A percentile compares a stretch with the other conserved stretches of the same genome.
These are phyloP conservation scores for Suhomyces pyralidae DNA, from an alignment of 805 yeast species.

Conservation along the genomic window DNA sequence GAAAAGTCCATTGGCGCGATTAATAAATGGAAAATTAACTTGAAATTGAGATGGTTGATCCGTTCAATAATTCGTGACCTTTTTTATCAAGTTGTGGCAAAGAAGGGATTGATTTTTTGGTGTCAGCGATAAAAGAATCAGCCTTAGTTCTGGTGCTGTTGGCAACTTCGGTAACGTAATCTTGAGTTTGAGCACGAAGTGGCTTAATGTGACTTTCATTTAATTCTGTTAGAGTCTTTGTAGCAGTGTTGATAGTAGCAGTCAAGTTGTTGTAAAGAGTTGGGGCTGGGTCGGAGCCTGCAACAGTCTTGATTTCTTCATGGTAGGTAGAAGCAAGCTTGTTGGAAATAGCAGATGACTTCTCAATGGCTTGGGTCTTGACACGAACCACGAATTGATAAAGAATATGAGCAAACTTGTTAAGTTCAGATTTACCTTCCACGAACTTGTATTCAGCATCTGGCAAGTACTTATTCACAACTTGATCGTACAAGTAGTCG, in stretches of 20 bases:
- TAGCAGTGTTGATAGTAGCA: constrained; percentile 35
- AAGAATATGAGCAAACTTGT: constrained; percentile 19
- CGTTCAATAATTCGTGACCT: constrained; percentile 12
- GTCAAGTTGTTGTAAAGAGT: constrained; percentile 30
- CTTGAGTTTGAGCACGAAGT: constrained; percentile 37
- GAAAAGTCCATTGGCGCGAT: neutral
- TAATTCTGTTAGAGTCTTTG: constrained; percentile 28
- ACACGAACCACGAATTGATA: constrained; percentile 19
- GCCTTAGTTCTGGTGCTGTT: constrained; percentile 34
- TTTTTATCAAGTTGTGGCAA: constrained; percentile 7
- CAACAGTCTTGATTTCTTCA: constrained; percentile 25
- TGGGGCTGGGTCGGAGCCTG: constrained; percentile 20
- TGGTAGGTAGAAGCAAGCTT: constrained; percentile 33
- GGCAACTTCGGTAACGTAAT: constrained; percentile 35
- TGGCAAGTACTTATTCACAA: constrained; percentile 22
- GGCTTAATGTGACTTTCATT: constrained; percentile 39
- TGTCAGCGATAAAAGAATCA: constrained; percentile 24
- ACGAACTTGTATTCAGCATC: constrained; percentile 26
- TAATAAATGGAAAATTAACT: constrained; percentile 4
- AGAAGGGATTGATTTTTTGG: constrained; percentile 12
- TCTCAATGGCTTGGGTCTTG: constrained; percentile 24
- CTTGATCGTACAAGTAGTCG: constrained; percentile 15
- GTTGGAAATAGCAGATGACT: constrained; percentile 26
- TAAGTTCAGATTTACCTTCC: constrained; percentile 16
- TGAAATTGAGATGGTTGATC: constrained; percentile 12